phyloP scores from a whole-genome alignment of 352 stramenopile genomes.

The Phytopythium cucurbitacearum region DNA sequence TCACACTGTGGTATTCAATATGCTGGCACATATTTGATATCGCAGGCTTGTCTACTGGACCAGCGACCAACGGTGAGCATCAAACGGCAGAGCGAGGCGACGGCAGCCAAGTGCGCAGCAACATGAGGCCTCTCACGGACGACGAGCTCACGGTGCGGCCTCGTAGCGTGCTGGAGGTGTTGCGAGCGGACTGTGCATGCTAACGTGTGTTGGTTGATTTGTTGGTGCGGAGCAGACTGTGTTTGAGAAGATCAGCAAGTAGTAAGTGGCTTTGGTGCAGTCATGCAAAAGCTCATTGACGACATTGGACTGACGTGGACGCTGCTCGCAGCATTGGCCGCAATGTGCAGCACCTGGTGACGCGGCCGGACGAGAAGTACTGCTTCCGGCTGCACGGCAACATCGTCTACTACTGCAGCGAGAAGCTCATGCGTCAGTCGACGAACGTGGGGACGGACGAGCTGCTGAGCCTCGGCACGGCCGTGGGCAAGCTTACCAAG shows the following conservation, averaged over 20 bases:
- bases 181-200: background rate
- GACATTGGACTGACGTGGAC: background rate
- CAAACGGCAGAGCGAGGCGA: slow-evolving; percentile 9
- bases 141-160: slow-evolving; percentile 90
- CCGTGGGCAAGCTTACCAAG: slow-evolving; percentile 99
- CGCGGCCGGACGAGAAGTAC: slow-evolving; percentile 95
- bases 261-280: slow-evolving; percentile 40
- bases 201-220: background rate
- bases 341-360: slow-evolving; percentile 97
- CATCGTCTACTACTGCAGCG: slow-evolving; percentile 96
- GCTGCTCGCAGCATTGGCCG: slow-evolving; percentile 82
- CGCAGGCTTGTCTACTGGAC: slow-evolving; percentile 8
- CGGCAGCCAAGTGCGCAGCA: slow-evolving; percentile 7
- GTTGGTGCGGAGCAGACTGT: slow-evolving; percentile 52
- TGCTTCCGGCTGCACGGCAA: slow-evolving; percentile 98
- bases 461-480: slow-evolving; percentile 95
- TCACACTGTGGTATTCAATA: background rate
- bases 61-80: slow-evolving; percentile 17
- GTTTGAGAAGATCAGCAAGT: slow-evolving; percentile 99
- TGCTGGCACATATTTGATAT: slow-evolving; percentile 2
- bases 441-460: slow-evolving; percentile 94
- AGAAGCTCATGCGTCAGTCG: slow-evolving; percentile 96
- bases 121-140: slow-evolving; percentile 97
- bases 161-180: background rate
- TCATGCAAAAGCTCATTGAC: no score